These are phyloP conservation scores for Penicillium silybi DNA, from an alignment of 495 filamentous ascomycete genomes.

Conservation along the genomic window DNA sequence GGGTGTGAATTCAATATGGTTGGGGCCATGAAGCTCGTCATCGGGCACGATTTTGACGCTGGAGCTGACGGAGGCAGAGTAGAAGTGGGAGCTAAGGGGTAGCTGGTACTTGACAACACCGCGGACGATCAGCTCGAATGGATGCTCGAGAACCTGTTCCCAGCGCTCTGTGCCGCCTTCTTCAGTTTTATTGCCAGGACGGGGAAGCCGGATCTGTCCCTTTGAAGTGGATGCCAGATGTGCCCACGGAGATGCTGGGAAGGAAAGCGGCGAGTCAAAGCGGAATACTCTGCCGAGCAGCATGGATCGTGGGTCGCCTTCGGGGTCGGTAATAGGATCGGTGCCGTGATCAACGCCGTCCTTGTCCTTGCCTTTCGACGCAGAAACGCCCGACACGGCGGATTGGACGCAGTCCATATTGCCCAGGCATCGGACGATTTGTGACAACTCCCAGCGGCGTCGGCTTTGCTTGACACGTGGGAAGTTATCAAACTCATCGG, in stretches of 20 bases:
- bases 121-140: slow-evolving; percentile 86
- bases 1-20: slow-evolving; percentile 13
- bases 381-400: slow-evolving; percentile 8
- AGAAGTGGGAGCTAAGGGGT: slow-evolving; percentile 68
- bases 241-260: slow-evolving; percentile 83
- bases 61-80: slow-evolving; percentile 50
- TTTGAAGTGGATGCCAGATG: slow-evolving; percentile 60
- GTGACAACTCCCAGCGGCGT: slow-evolving; percentile 31
- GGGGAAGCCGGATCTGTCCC: slow-evolving; percentile 74
- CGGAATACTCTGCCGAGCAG: slow-evolving; percentile 79
- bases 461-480: slow-evolving; percentile 36
- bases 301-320: slow-evolving; percentile 73
- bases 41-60: slow-evolving; percentile 51
- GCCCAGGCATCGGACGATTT: slow-evolving; percentile 27
- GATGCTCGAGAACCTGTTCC: slow-evolving; percentile 85
- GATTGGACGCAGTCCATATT: slow-evolving; percentile 18
- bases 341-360: slow-evolving; percentile 62
- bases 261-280: slow-evolving; percentile 82
- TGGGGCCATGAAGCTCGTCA: slow-evolving; percentile 27
- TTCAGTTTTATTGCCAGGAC: slow-evolving; percentile 86
- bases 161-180: slow-evolving; percentile 82
- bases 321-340: slow-evolving; percentile 65
- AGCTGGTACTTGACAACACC: slow-evolving; percentile 87
- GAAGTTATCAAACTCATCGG: slow-evolving; percentile 19
- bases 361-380: slow-evolving; percentile 13